Evolutionary conservation across 371 early-diverging fungal genomes (phyloP), one percentile per base, ranked within the genome.

Genomic region (Choanephora cucurbitarum): DNA sequence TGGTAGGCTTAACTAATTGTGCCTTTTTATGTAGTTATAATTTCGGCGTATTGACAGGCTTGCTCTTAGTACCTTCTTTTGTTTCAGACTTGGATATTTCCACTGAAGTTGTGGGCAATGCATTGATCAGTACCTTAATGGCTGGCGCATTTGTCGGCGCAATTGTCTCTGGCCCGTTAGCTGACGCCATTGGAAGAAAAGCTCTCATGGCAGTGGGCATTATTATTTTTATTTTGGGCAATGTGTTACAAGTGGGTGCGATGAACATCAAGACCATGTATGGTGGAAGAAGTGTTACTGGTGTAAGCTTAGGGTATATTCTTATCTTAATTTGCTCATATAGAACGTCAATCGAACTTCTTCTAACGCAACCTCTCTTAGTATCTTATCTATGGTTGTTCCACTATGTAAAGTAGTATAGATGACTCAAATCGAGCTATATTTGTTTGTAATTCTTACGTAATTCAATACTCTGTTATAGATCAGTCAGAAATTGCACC

Each of bases 401-500:
- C 98, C 99, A 5, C 71, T 92, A 43, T 99, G 78, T 75, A 70
- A 65, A 61, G 53, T 44, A 40, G 34, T 21, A 19, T 47, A 28
- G 28, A 5, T 28, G n/a, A n/a, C n/a, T n/a, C n/a, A n/a, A n/a
- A n/a, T n/a, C n/a, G n/a, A n/a, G 9, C 9, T 37, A 11, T 37
- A 6, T 37, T 13, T 3, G 14, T 37, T 37, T 5, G 37, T 37
- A 37, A 37, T 37, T 11, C 37, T 37, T 37, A 37, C 37, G 37
- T 15, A 24, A 37, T 28, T 28, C 28, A 22, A 43, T 28, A 11
- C 11, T 42, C 9, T 52, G 28, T 52, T 18, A 46, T 43, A 78
- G 78, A 93, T 79, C 91, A 95, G 70, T 87, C 93, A 19, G 94
- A 96, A 56, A 85, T 96, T 9, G 88, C 97, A 14, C 90, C 95